Base-by-base conservation (phyloP, 1,284 basidiomycete species). In the Retiboletus fuscus region DNA sequence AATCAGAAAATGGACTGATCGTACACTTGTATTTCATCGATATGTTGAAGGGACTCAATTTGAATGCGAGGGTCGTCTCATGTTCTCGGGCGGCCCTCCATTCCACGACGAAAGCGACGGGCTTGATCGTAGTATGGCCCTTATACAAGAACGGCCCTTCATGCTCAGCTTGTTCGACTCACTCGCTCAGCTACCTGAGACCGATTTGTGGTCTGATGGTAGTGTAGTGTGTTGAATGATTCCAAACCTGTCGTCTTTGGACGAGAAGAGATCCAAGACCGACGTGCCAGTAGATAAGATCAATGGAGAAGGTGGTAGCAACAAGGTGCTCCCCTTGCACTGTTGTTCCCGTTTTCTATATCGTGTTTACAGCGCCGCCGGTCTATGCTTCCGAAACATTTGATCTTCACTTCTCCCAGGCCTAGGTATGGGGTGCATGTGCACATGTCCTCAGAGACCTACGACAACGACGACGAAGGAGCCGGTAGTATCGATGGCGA, bases 101-200 rank as follows among this genome's bases (percentile, higher is more conserved):
- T 46, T 60, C 26, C 41, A 20, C 28, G 16, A 58, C 10, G 30
- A 39, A 67, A 5, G 20, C 53, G 53, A 64, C 16, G 26, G 13
- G 26, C 44, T 41, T 76, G 47, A 74, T 69, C 39, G 15, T n/a
- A n/a, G n/a, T n/a, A n/a, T n/a, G n/a, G n/a, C n/a, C n/a, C 71
- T 89, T 98, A 24, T 98, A 90, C 83, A 98, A 97, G 86, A n/a
- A n/a, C n/a, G n/a, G n/a, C n/a, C n/a, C n/a, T n/a, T 65, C 28
- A 20, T 41, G 43, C 18, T 24, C 22, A 30, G 39, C n/a, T 26
- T 24, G 4, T 43, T 61, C 26, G 1, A 8, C n/a, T 16, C 13
- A 22, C 15, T 74, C 20, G 65, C 34, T 26, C 43, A 4, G n/a
- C 11, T 44, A 12, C 49, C 3, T 55, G 15, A 7, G 63, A 28